Conservation (phyloP, 1,139 yeast genomes). For the Geotrichum macrosporum region DNA sequence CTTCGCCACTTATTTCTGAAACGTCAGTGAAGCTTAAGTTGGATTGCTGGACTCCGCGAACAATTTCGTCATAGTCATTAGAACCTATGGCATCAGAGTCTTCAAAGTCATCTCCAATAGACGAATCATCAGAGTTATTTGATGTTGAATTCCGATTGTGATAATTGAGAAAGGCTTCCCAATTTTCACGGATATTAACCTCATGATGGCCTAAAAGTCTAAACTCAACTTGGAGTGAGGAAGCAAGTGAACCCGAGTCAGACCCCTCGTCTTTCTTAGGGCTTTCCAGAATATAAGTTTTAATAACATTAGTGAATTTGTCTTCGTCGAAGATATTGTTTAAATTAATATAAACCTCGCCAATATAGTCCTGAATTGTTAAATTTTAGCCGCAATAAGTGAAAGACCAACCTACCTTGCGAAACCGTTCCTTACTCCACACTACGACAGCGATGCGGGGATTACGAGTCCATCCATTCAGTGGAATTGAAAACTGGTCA, state of each 20-base stretch:
- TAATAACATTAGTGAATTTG: not conserved
- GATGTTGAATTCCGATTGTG: slow-evolving; percentile 4
- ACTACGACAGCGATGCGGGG: slow-evolving; percentile 36
- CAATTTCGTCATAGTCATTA: slow-evolving; percentile 12
- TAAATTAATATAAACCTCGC: slow-evolving; percentile 47
- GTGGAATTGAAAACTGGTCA: slow-evolving; percentile 33
- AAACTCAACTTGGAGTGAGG: slow-evolving; percentile 6
- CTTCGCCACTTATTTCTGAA: slow-evolving; percentile 10
- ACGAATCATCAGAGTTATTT: slow-evolving; percentile 4
- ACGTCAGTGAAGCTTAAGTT: not conserved
- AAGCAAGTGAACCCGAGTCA: slow-evolving; percentile 8
- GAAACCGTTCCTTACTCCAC: slow-evolving; percentile 38
- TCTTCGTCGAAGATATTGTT: slow-evolving; percentile 3
- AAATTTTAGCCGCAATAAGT: not conserved
- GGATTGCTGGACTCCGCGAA: slow-evolving; percentile 1
- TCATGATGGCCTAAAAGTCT: slow-evolving; percentile 1
- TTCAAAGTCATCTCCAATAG: slow-evolving; percentile 12
- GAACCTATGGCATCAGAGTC: slow-evolving; percentile 13
- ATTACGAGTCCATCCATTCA: slow-evolving; percentile 28
- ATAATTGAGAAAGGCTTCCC: slow-evolving; percentile 15
- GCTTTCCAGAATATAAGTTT: not conserved
- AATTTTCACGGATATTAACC: slow-evolving; percentile 1
- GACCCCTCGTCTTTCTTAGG: not conserved
- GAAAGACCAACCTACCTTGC: slow-evolving; percentile 25
- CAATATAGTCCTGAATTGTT: slow-evolving; percentile 44